Evolutionary conservation across 495 filamentous ascomycete genomes (phyloP).

Genomic region (Lophiostoma macrostomum): DNA sequence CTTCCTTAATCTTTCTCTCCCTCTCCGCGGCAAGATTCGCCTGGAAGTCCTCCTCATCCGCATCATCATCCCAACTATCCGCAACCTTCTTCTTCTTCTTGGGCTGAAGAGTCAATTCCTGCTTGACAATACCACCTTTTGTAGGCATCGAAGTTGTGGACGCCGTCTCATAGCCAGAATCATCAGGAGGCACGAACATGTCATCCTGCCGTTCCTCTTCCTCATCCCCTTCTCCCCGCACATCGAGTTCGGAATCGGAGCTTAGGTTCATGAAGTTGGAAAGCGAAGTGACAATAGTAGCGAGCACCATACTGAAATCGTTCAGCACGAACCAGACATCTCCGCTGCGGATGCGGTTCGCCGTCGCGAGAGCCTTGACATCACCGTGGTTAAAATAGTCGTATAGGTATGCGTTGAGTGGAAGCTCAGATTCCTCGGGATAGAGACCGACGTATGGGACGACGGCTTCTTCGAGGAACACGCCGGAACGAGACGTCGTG

Average conservation of each 20-base stretch:
- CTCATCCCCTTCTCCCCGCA: slow-evolving; percentile 43
- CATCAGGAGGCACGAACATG: slow-evolving; percentile 43
- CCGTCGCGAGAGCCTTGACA: slow-evolving; percentile 50
- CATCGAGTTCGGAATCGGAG: slow-evolving; percentile 37
- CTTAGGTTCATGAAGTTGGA: slow-evolving; percentile 50
- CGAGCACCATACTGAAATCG: slow-evolving; percentile 68
- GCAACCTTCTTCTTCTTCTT: slow-evolving; percentile 43
- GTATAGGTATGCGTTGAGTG: slow-evolving; percentile 67
- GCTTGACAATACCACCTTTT: slow-evolving; percentile 6
- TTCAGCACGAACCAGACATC: slow-evolving; percentile 68
- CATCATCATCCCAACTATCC: slow-evolving; percentile 43
- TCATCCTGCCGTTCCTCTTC: slow-evolving; percentile 37
- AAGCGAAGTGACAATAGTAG: slow-evolving; percentile 60
- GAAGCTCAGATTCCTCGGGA: slow-evolving; percentile 49
- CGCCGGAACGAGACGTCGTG: slow-evolving; percentile 55
- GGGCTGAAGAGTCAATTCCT: slow-evolving; percentile 16
- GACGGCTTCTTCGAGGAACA: slow-evolving; percentile 70
- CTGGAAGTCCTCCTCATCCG: slow-evolving; percentile 22
- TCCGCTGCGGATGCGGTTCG: slow-evolving; percentile 57
- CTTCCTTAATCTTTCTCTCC: slow-evolving; percentile 37
- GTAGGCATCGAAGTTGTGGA: slow-evolving; percentile 4
- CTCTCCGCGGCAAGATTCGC: slow-evolving; percentile 16
- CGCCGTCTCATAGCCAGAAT: slow-evolving; percentile 24
- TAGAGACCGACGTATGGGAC: slow-evolving; percentile 62
- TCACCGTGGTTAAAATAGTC: slow-evolving; percentile 75